These are phyloP conservation scores for Psilocybe subaeruginosa DNA, from an alignment of 768 basidiomycete genomes.

Conservation along the genomic window DNA sequence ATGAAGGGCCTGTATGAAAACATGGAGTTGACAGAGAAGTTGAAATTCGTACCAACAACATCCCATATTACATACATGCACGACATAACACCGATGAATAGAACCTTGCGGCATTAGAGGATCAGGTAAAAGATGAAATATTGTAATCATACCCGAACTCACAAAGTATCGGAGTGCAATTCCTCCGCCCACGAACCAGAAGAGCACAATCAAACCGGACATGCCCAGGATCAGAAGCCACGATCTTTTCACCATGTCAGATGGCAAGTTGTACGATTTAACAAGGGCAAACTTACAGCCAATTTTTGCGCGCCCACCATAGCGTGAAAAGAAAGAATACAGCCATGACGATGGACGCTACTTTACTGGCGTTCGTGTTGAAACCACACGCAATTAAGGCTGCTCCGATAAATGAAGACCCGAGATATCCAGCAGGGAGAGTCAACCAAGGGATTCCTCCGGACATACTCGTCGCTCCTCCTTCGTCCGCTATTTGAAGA, in stretches of 20 bases:
- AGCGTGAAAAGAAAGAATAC: slow-evolving; percentile 87
- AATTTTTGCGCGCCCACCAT: slow-evolving; percentile 83
- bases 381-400: slow-evolving; percentile 87
- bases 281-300: slow-evolving; percentile 52
- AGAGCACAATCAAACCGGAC: slow-evolving; percentile 76
- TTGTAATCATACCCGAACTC: slow-evolving; percentile 18
- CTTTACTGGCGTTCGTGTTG: slow-evolving; percentile 85
- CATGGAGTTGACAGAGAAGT: not conserved
- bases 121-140: not conserved
- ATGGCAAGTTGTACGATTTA: not conserved
- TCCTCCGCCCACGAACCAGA: slow-evolving; percentile 82
- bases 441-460: slow-evolving; percentile 85
- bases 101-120: slow-evolving; percentile 46
- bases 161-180: slow-evolving; percentile 81
- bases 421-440: slow-evolving; percentile 81
- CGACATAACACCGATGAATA: slow-evolving; percentile 88
- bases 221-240: slow-evolving; percentile 82
- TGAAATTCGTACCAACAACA: slow-evolving; percentile 61
- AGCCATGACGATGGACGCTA: slow-evolving; percentile 79
- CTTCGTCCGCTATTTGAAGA: slow-evolving; percentile 71
- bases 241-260: slow-evolving; percentile 46
- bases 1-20: not conserved
- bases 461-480: slow-evolving; percentile 85
- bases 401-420: slow-evolving; percentile 86
- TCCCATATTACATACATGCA: slow-evolving; percentile 90